Evolutionary conservation across 2,329 filamentous ascomycete species (phyloP).

Genomic region (Epichloe brachyelytri): DNA sequence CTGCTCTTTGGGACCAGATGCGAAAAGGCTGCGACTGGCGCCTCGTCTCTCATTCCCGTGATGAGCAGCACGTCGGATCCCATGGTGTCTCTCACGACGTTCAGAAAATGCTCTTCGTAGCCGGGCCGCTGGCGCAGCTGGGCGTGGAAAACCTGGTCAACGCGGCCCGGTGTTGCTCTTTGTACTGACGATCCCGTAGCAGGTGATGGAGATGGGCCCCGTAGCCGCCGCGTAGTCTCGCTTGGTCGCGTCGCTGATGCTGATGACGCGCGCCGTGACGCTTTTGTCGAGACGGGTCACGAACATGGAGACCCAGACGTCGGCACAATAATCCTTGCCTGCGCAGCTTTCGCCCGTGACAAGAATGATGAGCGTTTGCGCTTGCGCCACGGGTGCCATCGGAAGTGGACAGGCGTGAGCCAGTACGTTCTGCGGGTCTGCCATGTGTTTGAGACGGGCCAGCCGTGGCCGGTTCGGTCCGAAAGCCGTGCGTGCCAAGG

Average conservation of each 20-base stretch:
- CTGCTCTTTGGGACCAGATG: slow-evolving; percentile 38
- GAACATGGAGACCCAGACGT: slow-evolving; percentile 35
- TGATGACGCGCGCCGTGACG: slow-evolving; percentile 28
- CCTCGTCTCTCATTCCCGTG: slow-evolving; percentile 49
- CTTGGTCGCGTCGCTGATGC: slow-evolving; percentile 48
- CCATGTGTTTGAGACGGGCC: slow-evolving; percentile 32
- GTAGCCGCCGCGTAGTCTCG: slow-evolving; percentile 36
- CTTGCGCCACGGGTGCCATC: slow-evolving; percentile 17
- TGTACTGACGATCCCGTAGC: slow-evolving; percentile 42
- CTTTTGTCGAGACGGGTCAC: slow-evolving; percentile 10
- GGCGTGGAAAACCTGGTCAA: slow-evolving; percentile 38
- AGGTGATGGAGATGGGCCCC: slow-evolving; percentile 34
- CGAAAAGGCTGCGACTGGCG: slow-evolving; percentile 40
- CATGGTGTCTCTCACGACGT: slow-evolving; percentile 25
- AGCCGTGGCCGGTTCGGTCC: slow-evolving; percentile 39
- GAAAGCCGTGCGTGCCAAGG: slow-evolving; percentile 41
- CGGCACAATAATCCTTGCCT: slow-evolving; percentile 49
- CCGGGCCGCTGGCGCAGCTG: slow-evolving; percentile 29
- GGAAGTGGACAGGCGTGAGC: slow-evolving; percentile 42
- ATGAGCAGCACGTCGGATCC: slow-evolving; percentile 44
- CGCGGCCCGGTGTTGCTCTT: slow-evolving; percentile 42
- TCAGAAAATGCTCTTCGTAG: slow-evolving; percentile 40
- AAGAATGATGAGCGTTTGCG: slow-evolving; percentile 39
- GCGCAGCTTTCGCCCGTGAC: slow-evolving; percentile 40
- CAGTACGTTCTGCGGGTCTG: slow-evolving; percentile 39